Evolutionary conservation across 768 basidiomycete genomes (phyloP).

Genomic region (Boletellus sp.): DNA sequence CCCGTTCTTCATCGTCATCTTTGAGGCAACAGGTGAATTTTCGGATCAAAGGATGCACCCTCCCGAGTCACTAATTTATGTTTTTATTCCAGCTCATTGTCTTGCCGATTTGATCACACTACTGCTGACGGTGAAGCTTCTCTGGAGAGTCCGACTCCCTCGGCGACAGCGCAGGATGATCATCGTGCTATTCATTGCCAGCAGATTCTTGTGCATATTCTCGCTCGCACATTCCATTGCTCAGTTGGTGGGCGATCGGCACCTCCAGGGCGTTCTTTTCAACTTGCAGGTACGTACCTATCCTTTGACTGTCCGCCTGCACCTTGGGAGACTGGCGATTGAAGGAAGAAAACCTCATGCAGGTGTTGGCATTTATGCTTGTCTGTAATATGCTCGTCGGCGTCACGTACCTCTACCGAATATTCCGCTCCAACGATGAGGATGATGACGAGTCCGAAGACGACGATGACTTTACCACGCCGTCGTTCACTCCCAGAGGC

Average conservation of each 20-base stretch:
- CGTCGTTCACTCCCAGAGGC: background rate
- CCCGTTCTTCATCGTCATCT: conserved; percentile 3
- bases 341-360: too few relatives aligned
- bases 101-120: background rate
- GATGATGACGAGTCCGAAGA: background rate
- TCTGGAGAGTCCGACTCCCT: conserved; percentile 16
- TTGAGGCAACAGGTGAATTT: conserved; percentile 5
- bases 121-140: conserved; percentile 8
- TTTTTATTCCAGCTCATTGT: conserved; percentile 2
- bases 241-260: background rate
- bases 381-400: conserved; percentile 1
- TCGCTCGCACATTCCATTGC: background rate
- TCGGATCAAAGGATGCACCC: too few relatives aligned
- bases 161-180: conserved; percentile 9
- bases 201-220: background rate
- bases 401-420: conserved; percentile 2
- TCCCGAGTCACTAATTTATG: background rate
- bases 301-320: too few relatives aligned
- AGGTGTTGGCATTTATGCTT: background rate
- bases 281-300: background rate
- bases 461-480: background rate
- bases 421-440: background rate
- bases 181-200: background rate
- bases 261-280: background rate
- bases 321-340: background rate